phyloP scores from a whole-genome alignment of 164 flowering plant species.

The Cinnamomum chago region DNA sequence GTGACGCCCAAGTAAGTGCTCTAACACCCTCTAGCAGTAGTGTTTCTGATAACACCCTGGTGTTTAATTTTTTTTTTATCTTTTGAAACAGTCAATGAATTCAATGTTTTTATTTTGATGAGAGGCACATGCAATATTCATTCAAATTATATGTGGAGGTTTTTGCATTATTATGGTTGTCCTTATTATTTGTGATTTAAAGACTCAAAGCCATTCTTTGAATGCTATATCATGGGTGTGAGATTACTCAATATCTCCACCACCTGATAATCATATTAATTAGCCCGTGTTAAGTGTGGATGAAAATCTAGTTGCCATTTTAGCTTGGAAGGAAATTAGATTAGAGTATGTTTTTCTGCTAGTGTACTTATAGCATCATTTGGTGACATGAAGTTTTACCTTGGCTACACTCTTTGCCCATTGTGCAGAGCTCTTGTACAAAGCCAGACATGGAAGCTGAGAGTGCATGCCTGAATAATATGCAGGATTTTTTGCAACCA shows the following conservation, averaged over 20 bases:
- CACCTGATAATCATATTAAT: too few relatives aligned
- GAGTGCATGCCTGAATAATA: slow-evolving; percentile 31
- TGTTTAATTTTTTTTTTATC: neutral
- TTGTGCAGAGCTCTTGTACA: slow-evolving; percentile 85
- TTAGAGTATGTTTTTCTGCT: neutral
- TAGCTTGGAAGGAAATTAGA: neutral
- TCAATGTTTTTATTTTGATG: too few relatives aligned
- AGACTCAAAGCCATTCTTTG: too few relatives aligned
- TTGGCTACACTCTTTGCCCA: slow-evolving; percentile 8
- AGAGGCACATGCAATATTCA: too few relatives aligned
- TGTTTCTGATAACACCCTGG: neutral
- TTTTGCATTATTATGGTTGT: too few relatives aligned
- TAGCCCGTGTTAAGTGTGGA: too few relatives aligned
- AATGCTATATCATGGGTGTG: too few relatives aligned
- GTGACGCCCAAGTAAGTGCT: slow-evolving; percentile 76
- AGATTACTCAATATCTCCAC: too few relatives aligned
- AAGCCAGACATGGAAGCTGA: slow-evolving; percentile 64
- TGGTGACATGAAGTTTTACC: neutral
- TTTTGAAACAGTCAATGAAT: neutral
- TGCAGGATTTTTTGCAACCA: slow-evolving; percentile 28
- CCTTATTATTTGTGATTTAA: too few relatives aligned
- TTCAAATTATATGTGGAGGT: too few relatives aligned
- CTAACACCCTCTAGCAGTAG: too few relatives aligned
- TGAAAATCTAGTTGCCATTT: neutral
- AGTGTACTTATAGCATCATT: neutral